Evolutionary conservation across 2,329 filamentous ascomycete species (phyloP), one percentile per base, ranked within the genome.

Genomic region (Colletotrichum tropicicola): DNA sequence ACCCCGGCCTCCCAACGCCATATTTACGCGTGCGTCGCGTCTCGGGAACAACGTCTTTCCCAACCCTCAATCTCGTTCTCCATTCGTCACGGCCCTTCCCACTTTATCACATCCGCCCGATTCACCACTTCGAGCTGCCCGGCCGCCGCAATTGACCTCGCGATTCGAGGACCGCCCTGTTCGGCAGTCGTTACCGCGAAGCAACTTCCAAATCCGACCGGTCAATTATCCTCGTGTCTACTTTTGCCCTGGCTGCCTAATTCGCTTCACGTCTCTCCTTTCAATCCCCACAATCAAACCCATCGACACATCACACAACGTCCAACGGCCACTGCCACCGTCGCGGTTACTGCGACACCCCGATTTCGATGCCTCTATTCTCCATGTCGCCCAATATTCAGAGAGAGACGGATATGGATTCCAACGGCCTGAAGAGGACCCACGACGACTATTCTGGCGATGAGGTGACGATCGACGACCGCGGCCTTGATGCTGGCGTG

Each of bases 331-430:
- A 19, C n/a, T 17, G n/a, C n/a, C 10, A 41, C 55, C 6, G 61
- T 61, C 49, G 61, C 61, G 21, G 51, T 15, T 10, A 13, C 23
- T 48, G 63, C 63, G 58, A 17, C 63, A 32, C 25, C 19, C 19
- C 25, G 5, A 19, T 8, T 60, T 67, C 73, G 65, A 86, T 86
- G 84, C 80, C 85, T 71, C 75, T 87, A 25, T 74, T 79, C 45
- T 76, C 79, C 56, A 77, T 85, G 71, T 82, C 83, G 17, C 73
- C 78, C 12, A 86, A 86, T 66, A 77, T 84, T 28, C 79, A 80
- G 71, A 49, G 56, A 53, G 35, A 43, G 17, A 28, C 41, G 27
- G 81, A 83, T 70, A 73, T 78, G 23, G 81, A 84, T 53, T 69
- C 73, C 19, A 74, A 73, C 27, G 74, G 75, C 49, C 77, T 79